A percentile compares a stretch with the other conserved stretches of the same genome.
Evolutionary conservation across 2,329 filamentous ascomycete genomes (phyloP).

Genomic region (Venturia nashicola): DNA sequence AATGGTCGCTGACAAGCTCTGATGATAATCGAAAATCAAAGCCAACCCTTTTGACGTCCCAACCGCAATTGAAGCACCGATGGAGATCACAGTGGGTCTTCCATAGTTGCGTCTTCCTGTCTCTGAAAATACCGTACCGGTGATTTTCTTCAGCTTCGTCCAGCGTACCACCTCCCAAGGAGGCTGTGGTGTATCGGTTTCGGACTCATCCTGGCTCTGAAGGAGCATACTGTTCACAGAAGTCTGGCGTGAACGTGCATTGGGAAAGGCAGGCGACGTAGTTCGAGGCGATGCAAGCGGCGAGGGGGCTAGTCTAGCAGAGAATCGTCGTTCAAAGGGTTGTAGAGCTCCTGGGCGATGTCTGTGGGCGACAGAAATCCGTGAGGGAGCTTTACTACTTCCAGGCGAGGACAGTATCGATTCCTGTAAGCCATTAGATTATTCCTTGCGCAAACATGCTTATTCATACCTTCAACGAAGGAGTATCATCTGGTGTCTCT

Average conservation of each 20-base stretch:
- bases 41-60: constrained; percentile 93
- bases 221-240: constrained; percentile 63
- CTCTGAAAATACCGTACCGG: constrained; percentile 83
- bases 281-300: constrained; percentile 51
- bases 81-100: constrained; percentile 73
- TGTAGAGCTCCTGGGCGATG: constrained; percentile 75
- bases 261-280: constrained; percentile 65
- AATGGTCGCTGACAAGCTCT: constrained; percentile 87
- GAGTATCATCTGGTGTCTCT: constrained; percentile 63
- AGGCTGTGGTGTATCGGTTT: constrained; percentile 55
- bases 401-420: constrained; percentile 50
- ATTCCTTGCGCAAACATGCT: neutral
- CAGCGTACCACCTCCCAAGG: constrained; percentile 97
- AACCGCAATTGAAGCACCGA: constrained; percentile 77
- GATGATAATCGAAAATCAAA: constrained; percentile 93
- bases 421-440: constrained; percentile 29
- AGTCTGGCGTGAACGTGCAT: constrained; percentile 66
- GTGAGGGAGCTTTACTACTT: constrained; percentile 60
- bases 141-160: constrained; percentile 86
- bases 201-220: constrained; percentile 42
- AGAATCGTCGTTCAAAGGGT: constrained; percentile 90
- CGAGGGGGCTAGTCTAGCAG: constrained; percentile 66
- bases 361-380: constrained; percentile 53
- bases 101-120: constrained; percentile 87
- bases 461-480: constrained; percentile 62